Conservation (phyloP, 371 early-diverging fungal species). For the Mucor velutinosus region DNA sequence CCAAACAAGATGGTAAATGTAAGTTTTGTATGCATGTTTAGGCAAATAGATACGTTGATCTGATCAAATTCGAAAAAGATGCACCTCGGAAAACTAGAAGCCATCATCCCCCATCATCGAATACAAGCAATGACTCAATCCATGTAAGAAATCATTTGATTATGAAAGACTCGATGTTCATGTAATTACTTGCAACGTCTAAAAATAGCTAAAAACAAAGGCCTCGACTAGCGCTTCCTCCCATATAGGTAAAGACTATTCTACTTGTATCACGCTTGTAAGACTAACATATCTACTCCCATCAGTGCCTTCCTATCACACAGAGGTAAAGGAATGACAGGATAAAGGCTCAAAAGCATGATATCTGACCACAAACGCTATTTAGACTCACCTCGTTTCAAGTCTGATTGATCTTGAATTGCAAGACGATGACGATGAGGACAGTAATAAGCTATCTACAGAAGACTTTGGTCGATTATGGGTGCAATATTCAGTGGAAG, state of each 20-base stretch:
- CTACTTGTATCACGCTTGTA: not conserved
- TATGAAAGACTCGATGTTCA: not conserved
- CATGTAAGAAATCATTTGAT: conserved; percentile 1
- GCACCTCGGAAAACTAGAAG: not conserved
- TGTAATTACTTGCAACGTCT: not conserved
- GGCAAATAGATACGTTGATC: not conserved
- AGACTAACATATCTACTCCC: not conserved
- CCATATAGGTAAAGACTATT: not conserved
- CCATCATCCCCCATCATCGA: not conserved
- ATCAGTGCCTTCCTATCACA: not conserved
- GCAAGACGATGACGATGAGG: conserved; percentile 2
- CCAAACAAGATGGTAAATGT: not conserved
- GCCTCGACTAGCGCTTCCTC: not conserved
- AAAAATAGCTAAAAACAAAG: conserved; percentile 2
- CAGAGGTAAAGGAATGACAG: not conserved
- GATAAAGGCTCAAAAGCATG: too few relatives aligned
- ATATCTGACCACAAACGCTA: too few relatives aligned
- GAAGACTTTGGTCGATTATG: conserved; percentile 34
- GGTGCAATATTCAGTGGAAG: conserved; percentile 23
- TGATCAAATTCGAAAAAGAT: not conserved
- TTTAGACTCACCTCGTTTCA: conserved; percentile 13
- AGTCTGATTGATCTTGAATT: conserved; percentile 32
- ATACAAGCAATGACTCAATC: not conserved
- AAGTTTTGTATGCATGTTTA: not conserved
- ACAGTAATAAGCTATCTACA: not conserved